Base-by-base conservation (phyloP, 2,329 filamentous ascomycete genomes). In the Remersonia thermophila region DNA sequence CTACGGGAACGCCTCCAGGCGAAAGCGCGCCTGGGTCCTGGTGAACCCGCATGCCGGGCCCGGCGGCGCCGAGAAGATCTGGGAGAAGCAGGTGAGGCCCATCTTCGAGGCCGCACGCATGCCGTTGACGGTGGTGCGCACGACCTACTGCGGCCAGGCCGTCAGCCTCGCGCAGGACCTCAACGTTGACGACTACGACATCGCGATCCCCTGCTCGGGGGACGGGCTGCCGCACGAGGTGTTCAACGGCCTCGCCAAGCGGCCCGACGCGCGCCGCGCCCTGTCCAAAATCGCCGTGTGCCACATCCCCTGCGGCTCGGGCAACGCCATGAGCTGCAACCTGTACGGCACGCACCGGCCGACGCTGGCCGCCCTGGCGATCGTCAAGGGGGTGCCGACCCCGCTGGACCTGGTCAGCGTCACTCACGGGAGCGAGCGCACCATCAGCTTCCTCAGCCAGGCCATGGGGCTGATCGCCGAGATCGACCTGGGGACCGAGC, bases 321-420 rank as follows among this genome's bases (percentile, higher is more conserved):
- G 91, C 5, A 98, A 98, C 56, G 91, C 84, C 15, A 82, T 96
- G 77, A 83, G 83, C 44, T 79, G 81, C 62, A 96, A 95, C 56
- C 62, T 93, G 32, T 85, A 84, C 47, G 91, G 89, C 4, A 87
- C 86, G 1, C 71, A 80, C 44, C 77, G 73, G 44, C 71, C 82
- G 7, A 82, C 77, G 41, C 57, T 83, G 31, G 85, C 87, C 1
- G 84, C 89, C 1, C 63, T 96, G 42, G 79, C 77, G 16, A 77
- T 95, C 32, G 73, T 95, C 51, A 98, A 98, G 57, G 89, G 86
- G 9, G 61, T 89, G 11, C 71, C 78, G n/a, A 91, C 80, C 9
- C 77, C 84, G 0, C 57, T 98, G 36, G 91, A 98, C 54, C 64
- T 98, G 14, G 73, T 86, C 39, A 93, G 85, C 31, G 69, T 98